Evolutionary conservation across 2,329 filamentous ascomycete species (phyloP).

Genomic region (Cytospora piceicola): DNA sequence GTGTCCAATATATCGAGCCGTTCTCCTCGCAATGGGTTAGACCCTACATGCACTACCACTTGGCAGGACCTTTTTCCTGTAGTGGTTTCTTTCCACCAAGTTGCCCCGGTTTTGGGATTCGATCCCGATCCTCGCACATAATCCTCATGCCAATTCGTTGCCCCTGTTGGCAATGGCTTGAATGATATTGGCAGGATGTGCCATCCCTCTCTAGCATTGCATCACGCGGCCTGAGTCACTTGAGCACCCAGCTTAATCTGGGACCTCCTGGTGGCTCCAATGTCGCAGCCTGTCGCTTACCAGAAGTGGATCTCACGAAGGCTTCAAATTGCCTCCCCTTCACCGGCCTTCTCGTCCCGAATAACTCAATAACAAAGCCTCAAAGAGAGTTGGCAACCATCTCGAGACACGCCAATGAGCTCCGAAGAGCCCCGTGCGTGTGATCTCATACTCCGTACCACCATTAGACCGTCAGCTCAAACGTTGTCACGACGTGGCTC

Average conservation of each 20-base stretch:
- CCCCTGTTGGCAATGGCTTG: slow-evolving; percentile 19
- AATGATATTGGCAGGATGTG: background rate
- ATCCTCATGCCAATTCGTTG: slow-evolving; percentile 9
- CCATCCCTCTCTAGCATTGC: background rate
- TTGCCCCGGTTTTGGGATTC: background rate
- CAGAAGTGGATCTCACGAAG: slow-evolving; percentile 22
- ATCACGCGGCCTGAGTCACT: slow-evolving; percentile 23
- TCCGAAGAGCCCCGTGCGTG: slow-evolving; percentile 8
- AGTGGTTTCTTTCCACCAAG: slow-evolving; percentile 1
- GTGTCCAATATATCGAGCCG: background rate
- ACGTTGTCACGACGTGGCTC: slow-evolving; percentile 10
- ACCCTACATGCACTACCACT: slow-evolving; percentile 23
- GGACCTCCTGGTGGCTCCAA: slow-evolving; percentile 16
- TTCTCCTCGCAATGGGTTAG: slow-evolving; percentile 8
- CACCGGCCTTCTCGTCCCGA: slow-evolving; percentile 15
- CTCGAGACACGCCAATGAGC: slow-evolving; percentile 22
- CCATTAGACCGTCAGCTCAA: slow-evolving; percentile 16
- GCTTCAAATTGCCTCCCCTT: slow-evolving; percentile 14
- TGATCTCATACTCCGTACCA: slow-evolving; percentile 10
- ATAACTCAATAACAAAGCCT: slow-evolving; percentile 7
- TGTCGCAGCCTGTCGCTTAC: slow-evolving; percentile 13
- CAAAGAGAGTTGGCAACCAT: slow-evolving; percentile 23
- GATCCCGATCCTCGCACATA: background rate
- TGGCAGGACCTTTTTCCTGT: background rate
- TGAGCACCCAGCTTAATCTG: slow-evolving; percentile 7